Base-by-base conservation (phyloP, 257 asterid genomes). In the Solanum etuberosum region DNA sequence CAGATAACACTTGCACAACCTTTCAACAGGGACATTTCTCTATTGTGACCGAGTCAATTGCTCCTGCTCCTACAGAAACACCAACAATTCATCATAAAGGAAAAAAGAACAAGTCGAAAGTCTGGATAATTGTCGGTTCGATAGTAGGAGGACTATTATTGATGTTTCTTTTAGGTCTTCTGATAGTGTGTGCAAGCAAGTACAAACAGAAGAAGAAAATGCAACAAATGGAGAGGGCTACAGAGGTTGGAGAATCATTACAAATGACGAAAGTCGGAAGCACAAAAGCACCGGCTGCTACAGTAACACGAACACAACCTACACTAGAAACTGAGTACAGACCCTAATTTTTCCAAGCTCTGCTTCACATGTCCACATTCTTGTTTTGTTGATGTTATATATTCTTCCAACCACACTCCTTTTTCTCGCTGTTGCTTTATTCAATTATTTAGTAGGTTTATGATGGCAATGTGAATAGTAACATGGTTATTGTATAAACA, bases 1-100 rank as follows among this genome's bases (percentile, higher is more conserved):
- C 93, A 0, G 93, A 86, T 84, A 90, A 88, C 83, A 89, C 87
- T 0, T 94, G 98, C 86, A 87, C 93, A 5, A 89, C 96, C 5
- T 92, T 91, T 89, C 89, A 86, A 38, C 93, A 94, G 82, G 98
- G 98, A 46, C 98, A 95, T 86, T 93, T 93, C 91, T 93, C 97
- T 32, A 88, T 95, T 70, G 97, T 92, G 38, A 91, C 91, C 3
- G 93, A 92, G 87, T 90, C 93, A 40, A 78, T 77, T 32, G 93
- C 91, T 29, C 93, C 90, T 29, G 57, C 92, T 18, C 84, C 88
- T 2, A 13, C 83, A 14, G 20, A 43, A 42, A 77, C 78, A 14
- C 57, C 88, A 1, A 18, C 4, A 11, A 84, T 82, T 31, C 70
- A 76, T 76, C 57, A 68, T 29, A 80, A 43, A 34, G 88, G 72